These are phyloP conservation scores for Trichosanthes cucumerina DNA, from an alignment of 306 rosid genomes.

Conservation along the genomic window DNA sequence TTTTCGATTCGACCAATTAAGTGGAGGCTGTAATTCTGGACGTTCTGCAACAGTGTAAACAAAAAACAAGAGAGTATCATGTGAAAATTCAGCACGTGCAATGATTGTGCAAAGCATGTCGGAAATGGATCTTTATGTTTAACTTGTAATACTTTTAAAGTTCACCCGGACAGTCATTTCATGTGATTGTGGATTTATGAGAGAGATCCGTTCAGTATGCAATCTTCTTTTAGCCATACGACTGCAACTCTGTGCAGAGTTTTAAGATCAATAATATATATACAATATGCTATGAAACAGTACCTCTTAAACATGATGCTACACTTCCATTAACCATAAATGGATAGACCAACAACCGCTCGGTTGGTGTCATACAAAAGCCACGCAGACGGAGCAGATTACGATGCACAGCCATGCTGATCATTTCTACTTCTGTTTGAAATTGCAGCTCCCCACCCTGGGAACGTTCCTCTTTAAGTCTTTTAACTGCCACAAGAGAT, in stretches of 20 bases:
- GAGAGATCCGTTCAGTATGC: neutral
- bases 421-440: constrained; percentile 94
- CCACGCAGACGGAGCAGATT: constrained; percentile 86
- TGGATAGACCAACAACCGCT: constrained; percentile 90
- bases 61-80: neutral
- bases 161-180: neutral
- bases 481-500: constrained; percentile 78
- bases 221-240: neutral
- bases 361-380: constrained; percentile 99
- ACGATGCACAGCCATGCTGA: constrained; percentile 95
- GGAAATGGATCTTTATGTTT: neutral
- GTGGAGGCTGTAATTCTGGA: constrained; percentile 38
- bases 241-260: neutral
- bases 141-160: neutral
- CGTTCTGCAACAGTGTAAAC: constrained; percentile 42
- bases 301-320: constrained; percentile 94
- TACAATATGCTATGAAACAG: neutral
- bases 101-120: neutral
- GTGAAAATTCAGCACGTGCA: neutral
- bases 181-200: neutral
- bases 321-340: constrained; percentile 92
- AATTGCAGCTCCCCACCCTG: constrained; percentile 91
- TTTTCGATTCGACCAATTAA: constrained; percentile 59
- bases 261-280: neutral
- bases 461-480: constrained; percentile 83